Evolutionary conservation across 495 filamentous ascomycete genomes (phyloP), one percentile per base, ranked within the genome.

Genomic region (Thozetella sp.): DNA sequence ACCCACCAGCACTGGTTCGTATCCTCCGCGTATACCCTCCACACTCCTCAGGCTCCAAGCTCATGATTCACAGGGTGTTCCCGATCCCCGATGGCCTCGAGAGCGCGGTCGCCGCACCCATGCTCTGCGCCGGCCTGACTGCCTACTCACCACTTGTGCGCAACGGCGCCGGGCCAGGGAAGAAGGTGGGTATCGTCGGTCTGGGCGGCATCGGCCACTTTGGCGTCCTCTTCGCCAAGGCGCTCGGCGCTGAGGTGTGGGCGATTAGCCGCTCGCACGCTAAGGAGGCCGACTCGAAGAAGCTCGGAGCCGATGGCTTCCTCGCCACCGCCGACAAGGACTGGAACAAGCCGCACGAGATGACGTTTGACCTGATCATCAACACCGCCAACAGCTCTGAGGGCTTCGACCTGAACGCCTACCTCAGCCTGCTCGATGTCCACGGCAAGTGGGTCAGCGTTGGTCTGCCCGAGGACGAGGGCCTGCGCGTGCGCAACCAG

Each of bases 121-220:
- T 96, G 91, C 81, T 96, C 66, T 97, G 93, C 70, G 93, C 91
- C 30, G 93, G 93, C 48, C 73, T 96, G 26, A 97, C 93, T 1
- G 86, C 86, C 25, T 96, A 88, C 75, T 88, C 84, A 30, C 92
- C 92, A 0, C 79, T 97, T 1, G 86, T 90, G 40, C 85, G 90
- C 24, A 86, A 90, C 67, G 88, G 88, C n/a, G 78, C 78, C 46
- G 88, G 88, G 0, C 88, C 89, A 0, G 90, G 90, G n/a, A 92
- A 91, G 76, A 92, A 91, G 71, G 88, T 95, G 20, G 92, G 83
- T 40, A 86, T 93, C 53, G 87, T 96, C 9, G 83, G 82, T 1
- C 59, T 84, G 2, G 89, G 90, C n/a, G 89, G 90, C 6, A 85
- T 92, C 51, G 89, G 90, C 1, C 90, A 92, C 68, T 86, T 90